Base-by-base conservation (phyloP, 805 yeast species). In the Lachancea mirantina region DNA sequence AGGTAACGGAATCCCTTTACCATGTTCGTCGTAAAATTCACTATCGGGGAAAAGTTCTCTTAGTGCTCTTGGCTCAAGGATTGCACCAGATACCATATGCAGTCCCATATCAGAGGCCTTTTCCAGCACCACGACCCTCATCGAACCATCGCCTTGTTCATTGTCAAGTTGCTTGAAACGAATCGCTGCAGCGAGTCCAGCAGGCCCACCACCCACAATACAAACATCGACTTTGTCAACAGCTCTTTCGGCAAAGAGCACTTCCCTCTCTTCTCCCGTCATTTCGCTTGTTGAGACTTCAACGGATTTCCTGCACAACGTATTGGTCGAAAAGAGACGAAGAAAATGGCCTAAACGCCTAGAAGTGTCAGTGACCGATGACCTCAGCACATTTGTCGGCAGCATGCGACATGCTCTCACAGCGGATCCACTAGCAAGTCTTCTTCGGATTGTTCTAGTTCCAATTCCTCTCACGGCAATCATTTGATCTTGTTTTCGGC, bases 181-280 rank as follows among this genome's bases (percentile, higher is more conserved):
- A 41, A 92, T 92, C 8, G 97, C 97, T 2, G 98, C 80, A 1
- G 96, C 88, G 31, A 92, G 64, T 3, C 98, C 98, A 1, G 97
- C 94, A 5, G 97, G 97, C 0, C 98, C 98, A 21, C 94, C 97
- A 26, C 98, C 98, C 2, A 92, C 95, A 32, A 92, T 85, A 49
- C 94, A 83, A 14, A 92, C 95, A 57, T 92, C 98, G 9, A 84
- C 96, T 19, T 74, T 72, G 51, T 92, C 98, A 9, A 68, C 72
- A 5, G 83, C 94, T 36, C 97, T 67, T 41, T 78, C 84, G 40
- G 74, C 79, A 1, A 64, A 63, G 10, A 79, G 58, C 4, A 61
- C 36, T 21, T 61, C 72, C 42, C 62, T 62, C 28, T 67, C 64
- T 13, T 74, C 82, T n/a, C 49, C 50, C 30, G 59, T 52, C 20